Percentiles rank a stretch among this genome's conserved stretches.
Evolutionary conservation across 192 early-diverging fungal genomes (phyloP).

Genomic region (Gaertneriomyces sp.): DNA sequence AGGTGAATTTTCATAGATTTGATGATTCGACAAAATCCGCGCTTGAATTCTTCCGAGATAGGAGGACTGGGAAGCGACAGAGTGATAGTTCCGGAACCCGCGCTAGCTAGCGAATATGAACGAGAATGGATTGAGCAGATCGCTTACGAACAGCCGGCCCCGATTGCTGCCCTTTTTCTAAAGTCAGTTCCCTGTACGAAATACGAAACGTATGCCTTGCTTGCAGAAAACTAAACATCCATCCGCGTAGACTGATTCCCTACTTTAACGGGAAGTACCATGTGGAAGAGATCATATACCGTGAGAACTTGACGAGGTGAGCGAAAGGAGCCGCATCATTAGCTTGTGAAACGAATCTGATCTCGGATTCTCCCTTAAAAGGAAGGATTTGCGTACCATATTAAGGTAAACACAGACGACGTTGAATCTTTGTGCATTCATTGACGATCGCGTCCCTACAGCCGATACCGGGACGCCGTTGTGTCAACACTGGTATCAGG

Average conservation of each 20-base stretch:
- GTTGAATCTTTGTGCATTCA: background rate
- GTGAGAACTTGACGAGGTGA: slow-evolving; percentile 50
- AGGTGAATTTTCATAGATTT: slow-evolving; percentile 16
- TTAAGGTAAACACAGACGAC: slow-evolving; percentile 20
- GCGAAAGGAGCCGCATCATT: background rate
- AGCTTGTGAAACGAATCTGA: background rate
- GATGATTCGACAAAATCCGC: slow-evolving; percentile 23
- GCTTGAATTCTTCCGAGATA: background rate
- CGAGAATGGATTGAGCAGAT: slow-evolving; percentile 49
- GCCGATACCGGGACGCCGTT: slow-evolving; percentile 36
- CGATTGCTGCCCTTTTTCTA: slow-evolving; percentile 53
- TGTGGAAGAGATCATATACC: slow-evolving; percentile 75
- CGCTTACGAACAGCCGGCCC: slow-evolving; percentile 52
- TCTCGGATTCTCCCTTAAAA: background rate
- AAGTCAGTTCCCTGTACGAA: slow-evolving; percentile 30
- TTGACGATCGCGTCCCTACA: slow-evolving; percentile 1
- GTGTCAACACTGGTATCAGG: slow-evolving; percentile 24
- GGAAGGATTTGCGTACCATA: slow-evolving; percentile 38
- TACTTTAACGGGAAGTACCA: slow-evolving; percentile 77
- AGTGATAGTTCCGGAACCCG: slow-evolving; percentile 43
- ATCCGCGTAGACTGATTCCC: slow-evolving; percentile 52
- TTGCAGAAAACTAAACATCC: background rate
- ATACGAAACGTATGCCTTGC: background rate
- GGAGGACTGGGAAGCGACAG: slow-evolving; percentile 8
- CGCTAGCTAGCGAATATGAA: slow-evolving; percentile 44